Evolutionary conservation across 2,329 filamentous ascomycete species (phyloP), one percentile per base, ranked within the genome.

Genomic region (Apiospora marii): DNA sequence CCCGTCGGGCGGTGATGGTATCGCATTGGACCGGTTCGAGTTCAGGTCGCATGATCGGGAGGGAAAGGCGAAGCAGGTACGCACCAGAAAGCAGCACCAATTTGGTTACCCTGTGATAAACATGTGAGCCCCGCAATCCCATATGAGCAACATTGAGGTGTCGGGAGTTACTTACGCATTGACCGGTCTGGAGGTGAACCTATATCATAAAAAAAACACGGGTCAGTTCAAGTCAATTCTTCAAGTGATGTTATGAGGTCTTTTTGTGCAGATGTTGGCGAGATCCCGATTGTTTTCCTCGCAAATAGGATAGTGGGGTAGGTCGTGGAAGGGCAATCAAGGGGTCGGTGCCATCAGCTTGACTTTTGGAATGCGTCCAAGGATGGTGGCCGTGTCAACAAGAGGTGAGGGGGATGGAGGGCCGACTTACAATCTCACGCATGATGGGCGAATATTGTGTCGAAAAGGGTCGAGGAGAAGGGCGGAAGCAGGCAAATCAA

Each of bases 131-230:
- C 74, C 71, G 72, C 71, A 69, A 73, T 73, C 68, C 75, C 70
- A 34, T 41, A 53, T n/a, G 73, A 69, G 48, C 70, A 67, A 67
- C 75, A 74, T 70, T 72, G 30, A 76, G 78, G 80, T 72, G 78
- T 74, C 79, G 72, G 74, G 74, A 71, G 75, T 51, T 72, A 90
- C 92, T 88, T 92, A 98, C 96, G 90, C 96, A 98, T 92, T 99
- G 96, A 87, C 96, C 96, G 91, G 96, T 99, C 90, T 99, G 96
- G 82, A 99, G 95, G 88, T 99, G 96, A 88, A 98, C 96, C 96
- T 98, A 83, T 89, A 82, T 77, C 77, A 78, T 82, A 81, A 85
- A 85, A 82, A 83, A 76, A 74, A 77, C 73, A 77, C 75, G 82
- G 19, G 90, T 92, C 87, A 93, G 91, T 41, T 48, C 6, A 46